Evolutionary conservation across 441 rosid species (phyloP).

Genomic region (Erodium moschatum): DNA sequence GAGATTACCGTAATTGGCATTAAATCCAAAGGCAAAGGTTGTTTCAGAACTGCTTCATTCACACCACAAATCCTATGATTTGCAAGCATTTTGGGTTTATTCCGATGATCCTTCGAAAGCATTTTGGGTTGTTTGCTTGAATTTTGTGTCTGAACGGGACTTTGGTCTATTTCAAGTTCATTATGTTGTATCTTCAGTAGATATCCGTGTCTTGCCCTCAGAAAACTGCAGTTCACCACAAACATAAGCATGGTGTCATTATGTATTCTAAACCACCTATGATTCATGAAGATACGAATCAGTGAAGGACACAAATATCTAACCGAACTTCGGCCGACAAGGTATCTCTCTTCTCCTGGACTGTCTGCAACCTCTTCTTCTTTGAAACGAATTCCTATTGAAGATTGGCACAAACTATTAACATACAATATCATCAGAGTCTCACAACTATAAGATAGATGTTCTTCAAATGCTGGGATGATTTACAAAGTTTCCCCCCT

Average conservation of each 20-base stretch:
- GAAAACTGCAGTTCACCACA: slow-evolving; percentile 26
- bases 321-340: slow-evolving; percentile 43
- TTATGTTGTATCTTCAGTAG: slow-evolving; percentile 23
- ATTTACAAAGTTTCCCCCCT: not conserved
- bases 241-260: not conserved
- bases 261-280: not conserved
- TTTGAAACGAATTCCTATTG: slow-evolving; percentile 35
- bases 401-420: slow-evolving; percentile 1
- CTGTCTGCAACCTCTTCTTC: slow-evolving; percentile 33
- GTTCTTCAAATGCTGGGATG: not conserved
- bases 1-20: too few relatives aligned
- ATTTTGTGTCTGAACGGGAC: slow-evolving; percentile 17
- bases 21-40: too few relatives aligned
- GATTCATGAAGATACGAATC: not conserved
- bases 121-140: slow-evolving; percentile 10
- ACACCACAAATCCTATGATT: too few relatives aligned
- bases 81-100: too few relatives aligned
- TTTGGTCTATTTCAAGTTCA: slow-evolving; percentile 20
- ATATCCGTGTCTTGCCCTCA: slow-evolving; percentile 30
- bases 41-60: too few relatives aligned
- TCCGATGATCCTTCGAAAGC: not conserved
- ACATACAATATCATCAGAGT: not conserved
- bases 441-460: not conserved
- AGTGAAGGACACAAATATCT: slow-evolving; percentile 10
- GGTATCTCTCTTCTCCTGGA: slow-evolving; percentile 32